phyloP scores from a whole-genome alignment of 352 stramenopile species.

The Halophytophthora polymorphica region DNA sequence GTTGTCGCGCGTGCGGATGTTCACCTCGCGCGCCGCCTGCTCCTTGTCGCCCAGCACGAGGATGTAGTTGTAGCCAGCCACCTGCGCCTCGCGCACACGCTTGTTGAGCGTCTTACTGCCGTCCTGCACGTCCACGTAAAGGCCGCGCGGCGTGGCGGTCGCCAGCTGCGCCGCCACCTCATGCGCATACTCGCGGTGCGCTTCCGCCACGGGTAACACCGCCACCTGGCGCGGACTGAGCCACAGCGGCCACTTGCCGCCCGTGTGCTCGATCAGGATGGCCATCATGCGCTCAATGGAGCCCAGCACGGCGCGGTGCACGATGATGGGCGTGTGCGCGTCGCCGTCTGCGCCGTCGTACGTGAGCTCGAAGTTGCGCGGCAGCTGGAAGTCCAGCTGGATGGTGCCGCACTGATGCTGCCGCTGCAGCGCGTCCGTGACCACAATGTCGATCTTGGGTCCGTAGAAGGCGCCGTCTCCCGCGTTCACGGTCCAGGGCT shows the following conservation, averaged over 20 bases:
- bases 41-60: slow-evolving; percentile 80
- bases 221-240: slow-evolving; percentile 83
- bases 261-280: slow-evolving; percentile 96
- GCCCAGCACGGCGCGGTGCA: slow-evolving; percentile 96
- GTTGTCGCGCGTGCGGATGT: slow-evolving; percentile 83
- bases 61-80: slow-evolving; percentile 86
- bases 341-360: slow-evolving; percentile 89
- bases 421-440: slow-evolving; percentile 95
- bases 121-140: slow-evolving; percentile 74
- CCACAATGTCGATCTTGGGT: slow-evolving; percentile 98
- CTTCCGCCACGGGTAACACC: slow-evolving; percentile 65
- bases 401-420: slow-evolving; percentile 98
- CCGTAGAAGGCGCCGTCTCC: slow-evolving; percentile 97
- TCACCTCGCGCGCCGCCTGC: slow-evolving; percentile 45
- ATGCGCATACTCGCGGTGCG: slow-evolving; percentile 59
- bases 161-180: slow-evolving; percentile 46
- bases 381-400: slow-evolving; percentile 98
- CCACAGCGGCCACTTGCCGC: slow-evolving; percentile 97
- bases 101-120: slow-evolving; percentile 86
- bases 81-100: slow-evolving; percentile 70
- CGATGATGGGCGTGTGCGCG: slow-evolving; percentile 95
- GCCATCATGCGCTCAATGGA: slow-evolving; percentile 98
- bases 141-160: slow-evolving; percentile 22
- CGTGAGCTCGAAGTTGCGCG: slow-evolving; percentile 93
- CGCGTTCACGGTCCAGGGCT: slow-evolving; percentile 88